These are phyloP conservation scores for Pseudocercospora crystallina DNA, from an alignment of 2,329 filamentous ascomycete species.

Conservation along the genomic window DNA sequence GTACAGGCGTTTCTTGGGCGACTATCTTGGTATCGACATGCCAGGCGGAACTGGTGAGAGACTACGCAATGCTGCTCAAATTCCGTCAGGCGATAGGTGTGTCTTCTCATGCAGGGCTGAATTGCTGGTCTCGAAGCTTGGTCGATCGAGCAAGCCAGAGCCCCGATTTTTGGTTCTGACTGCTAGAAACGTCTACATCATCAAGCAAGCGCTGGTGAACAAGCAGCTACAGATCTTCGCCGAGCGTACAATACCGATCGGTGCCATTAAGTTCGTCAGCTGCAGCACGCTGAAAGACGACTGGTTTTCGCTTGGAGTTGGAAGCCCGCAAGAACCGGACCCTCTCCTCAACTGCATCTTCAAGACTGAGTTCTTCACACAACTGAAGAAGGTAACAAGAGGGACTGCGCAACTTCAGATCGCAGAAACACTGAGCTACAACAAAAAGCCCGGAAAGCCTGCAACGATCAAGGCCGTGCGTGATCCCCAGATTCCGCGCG, in stretches of 20 bases:
- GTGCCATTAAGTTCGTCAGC: conserved; percentile 84
- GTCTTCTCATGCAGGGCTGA: conserved; percentile 92
- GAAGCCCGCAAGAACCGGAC: conserved; percentile 88
- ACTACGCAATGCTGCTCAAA: conserved; percentile 71
- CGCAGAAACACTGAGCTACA: conserved; percentile 83
- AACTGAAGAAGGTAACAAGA: conserved; percentile 76
- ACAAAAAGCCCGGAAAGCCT: conserved; percentile 95
- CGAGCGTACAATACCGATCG: conserved; percentile 79
- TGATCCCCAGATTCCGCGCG: conserved; percentile 69
- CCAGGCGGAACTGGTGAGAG: conserved; percentile 75
- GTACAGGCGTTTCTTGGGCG: conserved; percentile 87
- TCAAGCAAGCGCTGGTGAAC: conserved; percentile 80
- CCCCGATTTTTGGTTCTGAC: conserved; percentile 84
- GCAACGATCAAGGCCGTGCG: conserved; percentile 86
- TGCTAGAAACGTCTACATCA: conserved; percentile 77
- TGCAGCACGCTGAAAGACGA: conserved; percentile 83
- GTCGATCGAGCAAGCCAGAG: conserved; percentile 89
- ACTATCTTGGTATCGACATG: conserved; percentile 89
- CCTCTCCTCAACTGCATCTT: conserved; percentile 90
- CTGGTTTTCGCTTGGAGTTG: conserved; percentile 91
- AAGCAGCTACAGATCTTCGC: conserved; percentile 76
- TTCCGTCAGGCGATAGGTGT: conserved; percentile 67
- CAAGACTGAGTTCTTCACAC: conserved; percentile 96
- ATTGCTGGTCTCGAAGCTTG: conserved; percentile 88
- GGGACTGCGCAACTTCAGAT: conserved; percentile 81